Evolutionary conservation across 805 yeast genomes (phyloP), one percentile per base, ranked within the genome.

Genomic region (Torulaspora franciscae): DNA sequence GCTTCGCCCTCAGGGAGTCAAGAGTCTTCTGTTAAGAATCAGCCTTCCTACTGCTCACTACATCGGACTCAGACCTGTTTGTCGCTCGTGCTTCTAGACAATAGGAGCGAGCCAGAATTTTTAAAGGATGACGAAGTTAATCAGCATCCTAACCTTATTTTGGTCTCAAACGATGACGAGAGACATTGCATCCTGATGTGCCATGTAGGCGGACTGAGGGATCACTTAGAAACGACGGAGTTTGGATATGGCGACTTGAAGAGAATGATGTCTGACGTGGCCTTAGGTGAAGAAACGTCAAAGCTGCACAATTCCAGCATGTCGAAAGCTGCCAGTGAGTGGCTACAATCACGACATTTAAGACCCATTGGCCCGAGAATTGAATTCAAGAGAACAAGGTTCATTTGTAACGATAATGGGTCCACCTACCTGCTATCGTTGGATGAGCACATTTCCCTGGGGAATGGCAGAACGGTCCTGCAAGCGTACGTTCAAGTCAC

Each of bases 151-250:
- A 54, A 50, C 43, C 30, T 44, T 7, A 22, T 52, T 8, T 26
- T 57, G 22, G 37, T 54, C 7, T 43, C 52, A 4, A 42, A 44
- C 25, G 49, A 38, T 10, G 42, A 43, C 7, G 27, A 27, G 9
- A 42, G 37, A 3, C 48, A 50, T 25, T 53, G 57, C 28, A 40
- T 56, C 8, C 14, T 59, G n/a, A 56, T 58, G 60, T 61, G 66
- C 34, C 55, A 62, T 40, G 61, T 63, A 10, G 66, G 67, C 14
- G 67, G 67, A 3, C 35, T 63, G 23, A 55, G 66, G 42, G 58
- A 58, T 41, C 66, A 60, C 40, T 32, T 57, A 23, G 49, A 49
- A 13, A 49, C 63, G 1, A 46, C 44, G 13, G 41, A 39, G 32
- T 32, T 54, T 8, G 32, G 51, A 11, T 39, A 30, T 32, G 22